These are phyloP conservation scores for Megacollybia marginata DNA, from an alignment of 768 basidiomycete genomes.

Conservation along the genomic window DNA sequence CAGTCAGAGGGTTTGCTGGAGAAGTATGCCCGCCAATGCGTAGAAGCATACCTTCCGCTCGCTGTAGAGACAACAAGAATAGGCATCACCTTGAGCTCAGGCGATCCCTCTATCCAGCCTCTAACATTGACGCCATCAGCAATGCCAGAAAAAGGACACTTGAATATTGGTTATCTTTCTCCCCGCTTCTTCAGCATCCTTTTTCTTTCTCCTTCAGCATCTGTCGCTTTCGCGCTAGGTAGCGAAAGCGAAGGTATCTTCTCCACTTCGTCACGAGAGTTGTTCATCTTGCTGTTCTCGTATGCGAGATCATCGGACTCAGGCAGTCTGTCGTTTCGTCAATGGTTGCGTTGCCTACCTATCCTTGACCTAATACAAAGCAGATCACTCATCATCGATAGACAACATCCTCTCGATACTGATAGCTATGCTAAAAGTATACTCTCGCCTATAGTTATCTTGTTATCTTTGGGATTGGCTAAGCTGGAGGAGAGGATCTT, in stretches of 20 bases:
- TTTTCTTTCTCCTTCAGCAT: constrained; percentile 33
- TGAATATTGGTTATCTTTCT: constrained; percentile 37
- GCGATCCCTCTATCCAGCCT: constrained; percentile 21
- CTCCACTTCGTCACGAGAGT: constrained; percentile 22
- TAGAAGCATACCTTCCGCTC: constrained; percentile 23
- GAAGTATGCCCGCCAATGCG: constrained; percentile 14
- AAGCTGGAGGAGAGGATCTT: constrained; percentile 33
- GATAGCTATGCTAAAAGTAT: background rate
- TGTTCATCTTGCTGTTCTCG: constrained; percentile 30
- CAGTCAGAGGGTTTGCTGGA: constrained; percentile 23
- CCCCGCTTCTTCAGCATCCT: constrained; percentile 42
- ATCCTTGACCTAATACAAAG: constrained; percentile 1
- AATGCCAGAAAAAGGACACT: background rate
- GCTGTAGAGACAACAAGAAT: constrained; percentile 28
- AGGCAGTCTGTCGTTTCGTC: constrained; percentile 1
- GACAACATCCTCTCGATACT: background rate
- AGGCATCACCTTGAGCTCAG: constrained; percentile 30
- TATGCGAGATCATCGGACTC: background rate
- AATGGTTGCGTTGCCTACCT: constrained; percentile 5
- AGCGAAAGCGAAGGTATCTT: constrained; percentile 29
- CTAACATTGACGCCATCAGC: constrained; percentile 11
- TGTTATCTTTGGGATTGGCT: background rate
- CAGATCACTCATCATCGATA: background rate
- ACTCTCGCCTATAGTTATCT: background rate
- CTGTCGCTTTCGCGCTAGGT: constrained; percentile 34